Base-by-base conservation (phyloP, 2,329 filamentous ascomycete genomes). In the Colletotrichum magnum region DNA sequence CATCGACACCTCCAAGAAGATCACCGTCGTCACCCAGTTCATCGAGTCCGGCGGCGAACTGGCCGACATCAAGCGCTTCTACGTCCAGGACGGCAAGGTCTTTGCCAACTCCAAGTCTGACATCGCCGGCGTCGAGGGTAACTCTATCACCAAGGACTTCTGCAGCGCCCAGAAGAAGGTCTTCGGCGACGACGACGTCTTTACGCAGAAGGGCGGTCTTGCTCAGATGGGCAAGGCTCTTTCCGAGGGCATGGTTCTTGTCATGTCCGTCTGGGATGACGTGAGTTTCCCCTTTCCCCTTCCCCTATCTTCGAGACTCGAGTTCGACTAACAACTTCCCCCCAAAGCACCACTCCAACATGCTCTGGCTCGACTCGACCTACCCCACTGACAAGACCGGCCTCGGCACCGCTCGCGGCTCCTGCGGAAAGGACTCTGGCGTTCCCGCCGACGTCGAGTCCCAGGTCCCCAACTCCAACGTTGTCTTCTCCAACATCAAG, bases 341-440 rank as follows among this genome's bases (percentile, higher is more conserved):
- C 28, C 3, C 21, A 12, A n/a, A 79, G 78, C 87, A 92, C 80
- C 79, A 87, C 69, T 81, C 87, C 75, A 86, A 91, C 81, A 93
- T 94, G 91, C 86, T 92, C 75, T 94, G 92, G 92, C 88, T 94
- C 74, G 92, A 94, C 83, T 88, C 87, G 68, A 87, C 82, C 76
- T 92, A 88, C 83, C 90, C 91, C 51, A 82, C 83, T 69, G 78
- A 81, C 71, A 74, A 81, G 32, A 83, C 81, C 60, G 72, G 70
- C 3, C 81, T 82, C 28, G 89, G 89, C 72, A 78, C 82, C 61
- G 80, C 80, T 51, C 87, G 89, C 74, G 89, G 89, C 58, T 80
- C 82, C 39, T 91, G 89, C 78, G 66, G 82, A 58, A 83, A 81
- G 52, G 80, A 77, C 72, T 86, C 86, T 26, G 89, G 89, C 51